Evolutionary conservation across 2,329 filamentous ascomycete genomes (phyloP).

Genomic region (Colletotrichum orchidophilum): DNA sequence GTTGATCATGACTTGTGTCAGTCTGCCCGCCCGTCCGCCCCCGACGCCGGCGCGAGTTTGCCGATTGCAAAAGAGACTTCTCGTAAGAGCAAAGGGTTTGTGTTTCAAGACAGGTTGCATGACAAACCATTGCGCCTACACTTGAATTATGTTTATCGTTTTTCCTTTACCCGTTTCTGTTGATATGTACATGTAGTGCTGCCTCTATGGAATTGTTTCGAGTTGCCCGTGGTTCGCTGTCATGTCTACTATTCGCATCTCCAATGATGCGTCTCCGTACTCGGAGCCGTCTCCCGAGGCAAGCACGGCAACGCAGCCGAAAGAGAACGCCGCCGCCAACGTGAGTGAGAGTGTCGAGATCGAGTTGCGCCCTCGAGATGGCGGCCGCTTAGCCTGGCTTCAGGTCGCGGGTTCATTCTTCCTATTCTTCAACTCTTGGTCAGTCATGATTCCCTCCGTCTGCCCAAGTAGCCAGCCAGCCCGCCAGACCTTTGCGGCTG

Average conservation of each 20-base stretch:
- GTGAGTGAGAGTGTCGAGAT: not conserved
- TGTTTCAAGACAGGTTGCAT: not conserved
- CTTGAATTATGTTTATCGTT: not conserved
- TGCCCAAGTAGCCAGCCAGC: not conserved
- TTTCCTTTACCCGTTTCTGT: not conserved
- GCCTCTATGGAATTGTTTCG: not conserved
- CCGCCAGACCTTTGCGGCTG: too few species aligned
- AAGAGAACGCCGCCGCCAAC: not conserved
- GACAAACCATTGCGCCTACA: not conserved
- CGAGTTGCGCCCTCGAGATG: constrained; percentile 33
- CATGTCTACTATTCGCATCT: not conserved
- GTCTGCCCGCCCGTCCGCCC: too few species aligned
- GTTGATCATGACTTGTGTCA: not conserved
- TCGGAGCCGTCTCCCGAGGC: not conserved
- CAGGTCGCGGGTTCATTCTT: constrained; percentile 46
- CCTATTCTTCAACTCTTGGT: constrained; percentile 49
- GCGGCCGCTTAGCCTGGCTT: constrained; percentile 46
- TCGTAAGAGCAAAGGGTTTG: not conserved
- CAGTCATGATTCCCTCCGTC: not conserved
- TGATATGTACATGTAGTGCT: not conserved
- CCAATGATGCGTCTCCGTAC: not conserved
- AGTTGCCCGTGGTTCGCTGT: not conserved
- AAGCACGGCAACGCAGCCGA: not conserved
- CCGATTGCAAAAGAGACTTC: not conserved
- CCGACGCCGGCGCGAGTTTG: not conserved